Percentiles rank a stretch among this genome's conserved stretches.
phyloP scores from a whole-genome alignment of 768 basidiomycete species.

The Lactarius sp. region DNA sequence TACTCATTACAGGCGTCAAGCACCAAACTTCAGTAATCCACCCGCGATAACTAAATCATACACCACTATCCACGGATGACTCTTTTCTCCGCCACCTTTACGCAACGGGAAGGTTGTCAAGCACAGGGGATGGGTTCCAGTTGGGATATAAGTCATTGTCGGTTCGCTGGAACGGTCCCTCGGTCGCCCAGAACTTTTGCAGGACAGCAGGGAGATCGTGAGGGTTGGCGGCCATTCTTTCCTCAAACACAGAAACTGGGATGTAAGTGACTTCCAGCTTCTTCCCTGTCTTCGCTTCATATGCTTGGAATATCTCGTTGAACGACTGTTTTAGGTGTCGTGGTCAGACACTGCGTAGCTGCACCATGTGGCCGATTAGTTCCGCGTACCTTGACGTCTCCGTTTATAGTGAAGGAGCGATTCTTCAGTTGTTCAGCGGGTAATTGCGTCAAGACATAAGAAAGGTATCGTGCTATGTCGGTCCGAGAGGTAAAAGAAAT shows the following conservation, averaged over 20 bases:
- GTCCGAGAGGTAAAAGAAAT: constrained; percentile 24
- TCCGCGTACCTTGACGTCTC: constrained; percentile 16
- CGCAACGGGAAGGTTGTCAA: constrained; percentile 14
- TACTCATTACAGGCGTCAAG: constrained; percentile 1
- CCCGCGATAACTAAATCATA: constrained; percentile 2
- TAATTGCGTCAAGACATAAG: constrained; percentile 21
- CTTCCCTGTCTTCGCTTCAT: constrained; percentile 24
- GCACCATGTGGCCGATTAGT: background rate
- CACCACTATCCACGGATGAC: background rate
- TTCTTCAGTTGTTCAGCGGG: constrained; percentile 18
- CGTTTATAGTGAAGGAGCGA: constrained; percentile 9
- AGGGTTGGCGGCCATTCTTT: constrained; percentile 18
- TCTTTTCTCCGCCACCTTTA: background rate
- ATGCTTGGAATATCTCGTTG: constrained; percentile 26
- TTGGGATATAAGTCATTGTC: constrained; percentile 24
- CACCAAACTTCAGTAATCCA: constrained; percentile 1
- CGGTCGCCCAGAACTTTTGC: constrained; percentile 17
- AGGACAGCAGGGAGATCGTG: constrained; percentile 11
- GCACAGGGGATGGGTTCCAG: constrained; percentile 24
- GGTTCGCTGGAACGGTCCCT: constrained; percentile 8
- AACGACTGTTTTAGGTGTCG: constrained; percentile 10
- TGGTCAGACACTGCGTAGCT: background rate
- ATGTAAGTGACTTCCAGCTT: constrained; percentile 23
- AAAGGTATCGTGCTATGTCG: constrained; percentile 24
- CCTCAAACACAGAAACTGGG: constrained; percentile 17